phyloP scores from a whole-genome alignment of 768 basidiomycete species.

The Tricholoma bakamatsutake region DNA sequence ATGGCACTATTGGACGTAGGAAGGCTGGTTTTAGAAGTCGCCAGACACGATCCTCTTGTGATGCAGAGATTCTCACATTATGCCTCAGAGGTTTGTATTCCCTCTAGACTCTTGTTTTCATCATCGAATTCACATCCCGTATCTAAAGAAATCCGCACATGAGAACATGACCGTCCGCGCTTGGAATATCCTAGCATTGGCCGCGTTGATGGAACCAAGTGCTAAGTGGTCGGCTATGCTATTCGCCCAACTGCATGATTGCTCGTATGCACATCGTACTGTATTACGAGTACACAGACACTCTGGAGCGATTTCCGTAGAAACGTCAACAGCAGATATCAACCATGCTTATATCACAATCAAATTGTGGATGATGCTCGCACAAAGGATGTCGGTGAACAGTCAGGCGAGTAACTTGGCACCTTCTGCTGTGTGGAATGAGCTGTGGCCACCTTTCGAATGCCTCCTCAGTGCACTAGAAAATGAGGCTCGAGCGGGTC shows the following conservation, averaged over 20 bases:
- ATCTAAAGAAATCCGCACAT: slow-evolving; percentile 28
- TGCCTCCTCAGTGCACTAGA: slow-evolving; percentile 45
- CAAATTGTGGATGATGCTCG: slow-evolving; percentile 67
- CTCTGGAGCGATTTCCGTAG: slow-evolving; percentile 29
- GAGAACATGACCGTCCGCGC: slow-evolving; percentile 39
- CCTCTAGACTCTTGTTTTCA: background rate
- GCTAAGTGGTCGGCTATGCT: slow-evolving; percentile 34
- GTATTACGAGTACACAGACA: slow-evolving; percentile 38
- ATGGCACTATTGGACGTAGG: slow-evolving; percentile 44
- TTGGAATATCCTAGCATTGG: slow-evolving; percentile 62
- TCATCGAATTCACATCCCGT: background rate
- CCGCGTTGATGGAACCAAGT: slow-evolving; percentile 39
- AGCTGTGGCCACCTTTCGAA: slow-evolving; percentile 71
- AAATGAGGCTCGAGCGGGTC: slow-evolving; percentile 36
- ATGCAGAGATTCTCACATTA: slow-evolving; percentile 33
- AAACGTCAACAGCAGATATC: slow-evolving; percentile 48
- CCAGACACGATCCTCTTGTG: slow-evolving; percentile 36
- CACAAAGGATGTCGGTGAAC: slow-evolving; percentile 29
- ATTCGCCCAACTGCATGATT: slow-evolving; percentile 44
- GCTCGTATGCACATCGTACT: slow-evolving; percentile 40
- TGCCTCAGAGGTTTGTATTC: slow-evolving; percentile 27
- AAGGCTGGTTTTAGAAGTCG: slow-evolving; percentile 45
- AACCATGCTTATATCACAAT: slow-evolving; percentile 66
- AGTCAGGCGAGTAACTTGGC: slow-evolving; percentile 24
- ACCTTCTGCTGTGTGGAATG: slow-evolving; percentile 58